Evolutionary conservation across 202 grass and related monocot genomes (phyloP).

Genomic region (Hordeum pubiflorum): DNA sequence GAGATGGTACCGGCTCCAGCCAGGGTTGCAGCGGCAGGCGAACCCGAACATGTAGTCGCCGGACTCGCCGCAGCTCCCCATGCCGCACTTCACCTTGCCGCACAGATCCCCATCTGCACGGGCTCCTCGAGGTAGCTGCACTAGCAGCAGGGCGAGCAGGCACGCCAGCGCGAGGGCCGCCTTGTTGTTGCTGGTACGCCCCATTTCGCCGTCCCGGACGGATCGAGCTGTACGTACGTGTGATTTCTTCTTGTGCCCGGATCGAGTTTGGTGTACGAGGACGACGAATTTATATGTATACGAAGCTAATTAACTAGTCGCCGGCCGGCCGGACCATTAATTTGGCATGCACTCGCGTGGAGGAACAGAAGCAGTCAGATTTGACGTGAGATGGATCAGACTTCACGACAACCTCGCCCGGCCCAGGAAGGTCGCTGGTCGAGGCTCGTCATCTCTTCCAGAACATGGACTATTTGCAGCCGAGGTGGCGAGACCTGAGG

Average conservation of each 20-base stretch:
- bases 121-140: neutral
- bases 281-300: neutral
- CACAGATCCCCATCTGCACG: neutral
- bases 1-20: constrained; percentile 23
- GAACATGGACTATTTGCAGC: neutral
- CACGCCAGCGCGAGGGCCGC: neutral
- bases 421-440: neutral
- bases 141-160: neutral
- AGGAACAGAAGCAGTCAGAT: neutral
- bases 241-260: neutral
- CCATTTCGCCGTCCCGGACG: neutral
- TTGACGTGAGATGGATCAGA: neutral
- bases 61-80: constrained; percentile 36
- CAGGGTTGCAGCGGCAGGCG: constrained; percentile 28
- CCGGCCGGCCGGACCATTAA: neutral
- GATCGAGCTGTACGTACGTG: neutral
- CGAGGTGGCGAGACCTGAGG: neutral
- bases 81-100: constrained; percentile 31
- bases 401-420: neutral
- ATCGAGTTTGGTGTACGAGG: neutral
- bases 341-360: neutral
- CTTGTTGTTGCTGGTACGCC: neutral
- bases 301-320: neutral
- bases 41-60: constrained; percentile 28
- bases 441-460: neutral